Evolutionary conservation across 495 filamentous ascomycete species (phyloP).

Genomic region (Penicillium salamii): DNA sequence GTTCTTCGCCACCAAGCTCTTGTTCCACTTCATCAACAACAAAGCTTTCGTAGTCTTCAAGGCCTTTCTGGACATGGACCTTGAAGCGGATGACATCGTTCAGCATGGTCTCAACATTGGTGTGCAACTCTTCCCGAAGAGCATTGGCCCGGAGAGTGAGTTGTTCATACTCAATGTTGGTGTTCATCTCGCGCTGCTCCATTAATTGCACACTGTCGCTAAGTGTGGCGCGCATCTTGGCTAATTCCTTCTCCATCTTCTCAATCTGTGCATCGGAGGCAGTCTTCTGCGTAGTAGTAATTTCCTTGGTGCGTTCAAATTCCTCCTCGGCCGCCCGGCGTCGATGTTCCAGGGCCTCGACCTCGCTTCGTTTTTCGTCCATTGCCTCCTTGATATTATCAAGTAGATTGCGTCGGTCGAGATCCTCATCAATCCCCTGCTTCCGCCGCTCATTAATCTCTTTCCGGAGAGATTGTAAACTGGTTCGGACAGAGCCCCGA

Average conservation of each 20-base stretch:
- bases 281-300: constrained; percentile 80
- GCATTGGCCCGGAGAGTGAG: constrained; percentile 77
- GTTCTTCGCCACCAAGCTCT: constrained; percentile 59
- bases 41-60: constrained; percentile 91
- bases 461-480: constrained; percentile 73
- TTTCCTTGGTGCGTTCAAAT: constrained; percentile 89
- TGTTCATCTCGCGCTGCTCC: constrained; percentile 95
- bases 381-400: constrained; percentile 92
- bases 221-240: constrained; percentile 81
- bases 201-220: constrained; percentile 87
- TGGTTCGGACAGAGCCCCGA: constrained; percentile 73
- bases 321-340: constrained; percentile 85
- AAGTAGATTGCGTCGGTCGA: constrained; percentile 86
- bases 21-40: constrained; percentile 87
- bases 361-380: constrained; percentile 87
- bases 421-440: constrained; percentile 75
- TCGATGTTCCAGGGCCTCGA: constrained; percentile 85
- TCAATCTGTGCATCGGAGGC: constrained; percentile 90
- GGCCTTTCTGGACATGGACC: constrained; percentile 85
- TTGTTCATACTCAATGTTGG: constrained; percentile 95
- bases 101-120: constrained; percentile 91
- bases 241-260: constrained; percentile 95
- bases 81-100: constrained; percentile 99
- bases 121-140: constrained; percentile 89
- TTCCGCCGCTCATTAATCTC: constrained; percentile 86